Conservation (phyloP, 148 eudicot species). For the Euryodendron excelsum region DNA sequence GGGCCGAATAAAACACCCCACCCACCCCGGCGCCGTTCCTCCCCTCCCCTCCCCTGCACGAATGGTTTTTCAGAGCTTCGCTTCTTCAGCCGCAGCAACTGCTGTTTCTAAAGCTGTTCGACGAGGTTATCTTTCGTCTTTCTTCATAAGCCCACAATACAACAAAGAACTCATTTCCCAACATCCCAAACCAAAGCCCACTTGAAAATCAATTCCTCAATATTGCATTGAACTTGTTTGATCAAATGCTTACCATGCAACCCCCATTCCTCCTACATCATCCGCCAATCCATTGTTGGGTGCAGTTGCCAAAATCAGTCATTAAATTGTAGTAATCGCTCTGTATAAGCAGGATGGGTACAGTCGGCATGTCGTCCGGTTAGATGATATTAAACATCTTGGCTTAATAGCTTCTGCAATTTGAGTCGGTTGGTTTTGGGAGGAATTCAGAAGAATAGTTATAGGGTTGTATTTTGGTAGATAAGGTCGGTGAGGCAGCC, state of each 20-base stretch:
- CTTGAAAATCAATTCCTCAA: too few relatives aligned
- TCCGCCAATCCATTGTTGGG: constrained; percentile 25
- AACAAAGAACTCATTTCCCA: too few relatives aligned
- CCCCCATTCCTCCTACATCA: constrained; percentile 26
- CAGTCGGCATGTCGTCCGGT: constrained; percentile 15
- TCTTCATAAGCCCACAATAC: too few relatives aligned
- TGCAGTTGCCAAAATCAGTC: constrained; percentile 26
- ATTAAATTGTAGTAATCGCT: constrained; percentile 16
- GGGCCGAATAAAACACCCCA: too few relatives aligned
- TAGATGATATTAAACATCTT: constrained; percentile 28
- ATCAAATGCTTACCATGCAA: constrained; percentile 22
- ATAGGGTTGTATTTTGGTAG: constrained; percentile 29
- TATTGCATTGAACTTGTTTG: too few relatives aligned
- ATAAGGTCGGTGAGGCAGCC: constrained; percentile 19
- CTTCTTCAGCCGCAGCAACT: too few relatives aligned
- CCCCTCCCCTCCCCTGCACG: too few relatives aligned
- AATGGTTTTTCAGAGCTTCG: too few relatives aligned
- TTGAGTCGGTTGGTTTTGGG: constrained; percentile 26
- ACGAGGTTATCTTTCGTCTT: too few relatives aligned
- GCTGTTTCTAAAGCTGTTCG: too few relatives aligned
- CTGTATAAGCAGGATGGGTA: constrained; percentile 13
- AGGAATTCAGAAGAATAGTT: constrained; percentile 27
- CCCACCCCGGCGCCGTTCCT: too few relatives aligned
- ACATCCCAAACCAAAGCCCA: too few relatives aligned
- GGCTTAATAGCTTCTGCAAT: constrained; percentile 27